Evolutionary conservation across 805 yeast genomes (phyloP).

Genomic region (Spathaspora gorwiae): DNA sequence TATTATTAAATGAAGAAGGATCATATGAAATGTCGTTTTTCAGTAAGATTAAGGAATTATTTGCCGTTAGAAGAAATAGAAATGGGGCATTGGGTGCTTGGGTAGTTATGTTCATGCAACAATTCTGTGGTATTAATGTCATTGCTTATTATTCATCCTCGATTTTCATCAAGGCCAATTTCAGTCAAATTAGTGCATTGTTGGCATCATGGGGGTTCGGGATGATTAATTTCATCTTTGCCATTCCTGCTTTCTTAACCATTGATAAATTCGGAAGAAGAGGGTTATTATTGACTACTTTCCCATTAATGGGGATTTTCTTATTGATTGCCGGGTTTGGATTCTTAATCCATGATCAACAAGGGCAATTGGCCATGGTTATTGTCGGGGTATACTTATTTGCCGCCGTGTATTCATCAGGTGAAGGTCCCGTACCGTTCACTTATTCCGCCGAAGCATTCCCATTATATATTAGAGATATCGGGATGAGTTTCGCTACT

Average conservation of each 20-base stretch:
- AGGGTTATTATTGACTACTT: constrained; percentile 49
- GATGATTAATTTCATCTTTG: constrained; percentile 72
- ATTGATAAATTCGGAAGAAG: constrained; percentile 79
- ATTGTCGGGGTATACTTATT: constrained; percentile 73
- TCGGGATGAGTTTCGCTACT: constrained; percentile 78
- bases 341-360: constrained; percentile 54
- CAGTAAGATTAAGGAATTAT: constrained; percentile 50
- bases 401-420: constrained; percentile 71
- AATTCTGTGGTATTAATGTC: constrained; percentile 85
- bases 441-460: constrained; percentile 81
- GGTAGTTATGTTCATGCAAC: constrained; percentile 86
- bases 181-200: constrained; percentile 56
- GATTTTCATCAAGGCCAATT: constrained; percentile 66
- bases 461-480: constrained; percentile 72
- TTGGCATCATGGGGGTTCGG: constrained; percentile 87
- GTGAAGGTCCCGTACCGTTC: constrained; percentile 89
- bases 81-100: constrained; percentile 78
- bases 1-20: constrained; percentile 57
- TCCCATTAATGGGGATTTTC: constrained; percentile 62
- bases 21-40: constrained; percentile 44
- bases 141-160: constrained; percentile 82
- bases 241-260: constrained; percentile 76
- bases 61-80: constrained; percentile 74
- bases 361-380: constrained; percentile 56
- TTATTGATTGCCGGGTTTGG: constrained; percentile 63